Evolutionary conservation across 2,329 filamentous ascomycete species (phyloP).

Genomic region (Diaporthe eres): DNA sequence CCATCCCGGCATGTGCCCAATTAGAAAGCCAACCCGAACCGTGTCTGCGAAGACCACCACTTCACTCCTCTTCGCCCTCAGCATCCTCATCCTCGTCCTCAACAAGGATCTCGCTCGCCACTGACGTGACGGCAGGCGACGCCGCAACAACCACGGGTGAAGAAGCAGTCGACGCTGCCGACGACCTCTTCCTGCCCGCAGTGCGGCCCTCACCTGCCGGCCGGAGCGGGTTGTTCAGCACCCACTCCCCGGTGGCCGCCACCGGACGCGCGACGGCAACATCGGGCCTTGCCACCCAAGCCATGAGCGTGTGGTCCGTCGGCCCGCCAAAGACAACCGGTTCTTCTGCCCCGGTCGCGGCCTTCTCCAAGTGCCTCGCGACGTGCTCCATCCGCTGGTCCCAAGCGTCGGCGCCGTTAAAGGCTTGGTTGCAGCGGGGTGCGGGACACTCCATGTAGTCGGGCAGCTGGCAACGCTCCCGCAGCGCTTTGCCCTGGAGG

Average conservation of each 20-base stretch:
- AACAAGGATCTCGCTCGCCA: slow-evolving; percentile 39
- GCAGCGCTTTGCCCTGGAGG: slow-evolving; percentile 72
- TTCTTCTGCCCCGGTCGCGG: slow-evolving; percentile 51
- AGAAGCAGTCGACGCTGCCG: background rate
- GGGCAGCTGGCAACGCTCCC: slow-evolving; percentile 74
- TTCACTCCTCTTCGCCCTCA: slow-evolving; percentile 42
- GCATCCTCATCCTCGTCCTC: slow-evolving; percentile 43
- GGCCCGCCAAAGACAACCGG: slow-evolving; percentile 56
- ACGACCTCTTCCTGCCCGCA: slow-evolving; percentile 34
- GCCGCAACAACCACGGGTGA: slow-evolving; percentile 6
- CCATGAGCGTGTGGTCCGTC: slow-evolving; percentile 55
- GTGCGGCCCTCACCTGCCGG: slow-evolving; percentile 34
- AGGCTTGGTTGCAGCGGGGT: slow-evolving; percentile 69
- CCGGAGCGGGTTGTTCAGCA: slow-evolving; percentile 50
- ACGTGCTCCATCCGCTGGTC: slow-evolving; percentile 91
- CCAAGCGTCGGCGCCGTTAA: slow-evolving; percentile 78
- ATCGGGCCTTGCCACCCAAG: slow-evolving; percentile 55
- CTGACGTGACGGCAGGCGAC: slow-evolving; percentile 9
- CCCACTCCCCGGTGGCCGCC: slow-evolving; percentile 49
- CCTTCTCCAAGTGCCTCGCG: slow-evolving; percentile 80
- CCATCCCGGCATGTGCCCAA: background rate
- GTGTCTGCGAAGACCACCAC: background rate
- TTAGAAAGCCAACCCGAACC: background rate
- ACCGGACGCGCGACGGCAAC: slow-evolving; percentile 54
- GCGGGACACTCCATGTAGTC: slow-evolving; percentile 72